Evolutionary conservation across 257 asterid genomes (phyloP).

Genomic region (Capsicum baccatum): DNA sequence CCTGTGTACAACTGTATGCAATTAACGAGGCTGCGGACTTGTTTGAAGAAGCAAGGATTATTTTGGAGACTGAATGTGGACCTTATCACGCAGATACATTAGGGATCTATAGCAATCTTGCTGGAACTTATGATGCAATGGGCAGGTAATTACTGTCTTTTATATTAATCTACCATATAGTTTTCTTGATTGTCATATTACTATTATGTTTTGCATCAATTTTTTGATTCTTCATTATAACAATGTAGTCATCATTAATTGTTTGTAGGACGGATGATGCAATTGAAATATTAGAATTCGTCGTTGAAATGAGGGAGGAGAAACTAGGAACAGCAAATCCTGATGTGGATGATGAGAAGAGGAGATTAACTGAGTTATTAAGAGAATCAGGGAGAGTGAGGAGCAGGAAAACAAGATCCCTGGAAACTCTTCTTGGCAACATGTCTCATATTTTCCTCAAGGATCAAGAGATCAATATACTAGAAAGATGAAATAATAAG

Average conservation of each 20-base stretch:
- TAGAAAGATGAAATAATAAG: constrained; percentile 33
- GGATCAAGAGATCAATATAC: constrained; percentile 47
- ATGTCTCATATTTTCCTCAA: constrained; percentile 40
- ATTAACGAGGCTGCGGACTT: constrained; percentile 54
- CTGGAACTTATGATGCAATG: constrained; percentile 62
- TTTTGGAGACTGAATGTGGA: constrained; percentile 51
- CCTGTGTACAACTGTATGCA: constrained; percentile 49
- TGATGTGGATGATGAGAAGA: constrained; percentile 81
- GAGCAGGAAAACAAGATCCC: constrained; percentile 63
- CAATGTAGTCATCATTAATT: background rate
- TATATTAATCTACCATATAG: too few relatives aligned
- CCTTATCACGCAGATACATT: constrained; percentile 52
- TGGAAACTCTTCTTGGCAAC: constrained; percentile 66
- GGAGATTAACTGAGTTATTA: constrained; percentile 60
- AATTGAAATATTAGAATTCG: constrained; percentile 78
- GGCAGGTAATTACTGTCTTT: constrained; percentile 69
- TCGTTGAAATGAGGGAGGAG: constrained; percentile 87
- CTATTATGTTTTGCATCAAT: background rate
- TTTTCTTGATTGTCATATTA: background rate
- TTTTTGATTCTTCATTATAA: background rate
- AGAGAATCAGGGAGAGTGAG: constrained; percentile 77
- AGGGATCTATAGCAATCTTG: constrained; percentile 56
- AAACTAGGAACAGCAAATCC: constrained; percentile 88
- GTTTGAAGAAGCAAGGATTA: constrained; percentile 55
- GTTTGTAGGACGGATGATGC: constrained; percentile 72